Evolutionary conservation across 2,329 filamentous ascomycete genomes (phyloP).

Genomic region (Cadophora sp.): DNA sequence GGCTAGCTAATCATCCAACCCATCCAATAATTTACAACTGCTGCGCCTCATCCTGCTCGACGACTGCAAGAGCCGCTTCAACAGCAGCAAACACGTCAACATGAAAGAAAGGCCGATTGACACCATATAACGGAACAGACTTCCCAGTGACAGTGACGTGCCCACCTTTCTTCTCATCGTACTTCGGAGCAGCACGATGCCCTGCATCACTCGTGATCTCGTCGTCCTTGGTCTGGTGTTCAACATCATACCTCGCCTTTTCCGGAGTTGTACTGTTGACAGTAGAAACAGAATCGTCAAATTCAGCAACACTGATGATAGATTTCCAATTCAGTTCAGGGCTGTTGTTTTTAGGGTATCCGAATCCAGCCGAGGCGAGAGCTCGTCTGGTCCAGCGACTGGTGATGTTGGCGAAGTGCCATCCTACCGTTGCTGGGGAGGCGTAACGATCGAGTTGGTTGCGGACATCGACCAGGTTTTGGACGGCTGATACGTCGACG

Average conservation of each 20-base stretch:
- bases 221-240: conserved; percentile 49
- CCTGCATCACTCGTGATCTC: conserved; percentile 26
- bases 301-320: conserved; percentile 90
- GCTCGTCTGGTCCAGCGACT: conserved; percentile 95
- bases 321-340: conserved; percentile 76
- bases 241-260: conserved; percentile 58
- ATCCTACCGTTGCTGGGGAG: conserved; percentile 82
- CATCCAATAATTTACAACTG: neutral
- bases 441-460: conserved; percentile 91
- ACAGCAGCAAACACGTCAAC: conserved; percentile 89
- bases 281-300: conserved; percentile 74
- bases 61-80: conserved; percentile 84
- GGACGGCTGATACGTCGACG: conserved; percentile 90
- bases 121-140: conserved; percentile 75
- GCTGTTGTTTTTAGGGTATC: conserved; percentile 67
- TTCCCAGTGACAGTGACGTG: conserved; percentile 36
- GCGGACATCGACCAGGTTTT: conserved; percentile 91
- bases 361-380: conserved; percentile 86
- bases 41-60: conserved; percentile 58
- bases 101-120: conserved; percentile 92
- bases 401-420: conserved; percentile 92
- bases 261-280: conserved; percentile 66
- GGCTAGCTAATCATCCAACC: neutral
- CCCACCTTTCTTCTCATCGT: conserved; percentile 7
- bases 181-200: conserved; percentile 39